Percentiles rank a stretch among this genome's conserved stretches.
These are phyloP conservation scores for Rubus idaeus DNA, from an alignment of 306 rosid genomes.

Conservation along the genomic window DNA sequence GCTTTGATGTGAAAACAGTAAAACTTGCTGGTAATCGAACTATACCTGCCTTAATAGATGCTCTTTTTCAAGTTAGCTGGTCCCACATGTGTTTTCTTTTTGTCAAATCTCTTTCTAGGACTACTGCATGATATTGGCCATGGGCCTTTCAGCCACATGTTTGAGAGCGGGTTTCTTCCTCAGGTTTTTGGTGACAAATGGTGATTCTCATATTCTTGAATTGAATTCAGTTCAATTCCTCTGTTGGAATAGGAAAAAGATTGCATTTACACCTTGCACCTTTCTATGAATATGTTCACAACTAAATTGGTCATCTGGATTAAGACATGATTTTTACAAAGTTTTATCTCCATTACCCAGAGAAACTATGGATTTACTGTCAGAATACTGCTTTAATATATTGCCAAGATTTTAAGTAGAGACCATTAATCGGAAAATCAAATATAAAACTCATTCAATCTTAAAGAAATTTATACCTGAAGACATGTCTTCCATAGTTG, in stretches of 20 bases:
- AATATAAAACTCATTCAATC: background rate
- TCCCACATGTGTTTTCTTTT: slow-evolving; percentile 17
- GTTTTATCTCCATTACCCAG: slow-evolving; percentile 4
- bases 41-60: slow-evolving; percentile 20
- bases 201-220: slow-evolving; percentile 29
- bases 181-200: slow-evolving; percentile 54
- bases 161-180: slow-evolving; percentile 79
- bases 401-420: background rate
- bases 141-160: slow-evolving; percentile 94
- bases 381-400: background rate
- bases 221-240: slow-evolving; percentile 17
- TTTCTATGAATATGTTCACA: background rate
- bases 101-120: slow-evolving; percentile 46
- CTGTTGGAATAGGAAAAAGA: slow-evolving; percentile 29
- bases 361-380: background rate
- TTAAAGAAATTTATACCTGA: background rate
- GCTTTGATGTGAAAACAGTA: slow-evolving; percentile 70
- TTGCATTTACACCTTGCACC: slow-evolving; percentile 29
- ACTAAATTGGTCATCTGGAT: background rate
- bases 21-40: slow-evolving; percentile 76
- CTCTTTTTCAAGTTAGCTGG: slow-evolving; percentile 21
- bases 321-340: background rate
- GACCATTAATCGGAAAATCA: background rate
- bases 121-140: slow-evolving; percentile 96
- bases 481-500: background rate